Evolutionary conservation across 2,329 filamentous ascomycete genomes (phyloP).

Genomic region (Diplodia mutila): DNA sequence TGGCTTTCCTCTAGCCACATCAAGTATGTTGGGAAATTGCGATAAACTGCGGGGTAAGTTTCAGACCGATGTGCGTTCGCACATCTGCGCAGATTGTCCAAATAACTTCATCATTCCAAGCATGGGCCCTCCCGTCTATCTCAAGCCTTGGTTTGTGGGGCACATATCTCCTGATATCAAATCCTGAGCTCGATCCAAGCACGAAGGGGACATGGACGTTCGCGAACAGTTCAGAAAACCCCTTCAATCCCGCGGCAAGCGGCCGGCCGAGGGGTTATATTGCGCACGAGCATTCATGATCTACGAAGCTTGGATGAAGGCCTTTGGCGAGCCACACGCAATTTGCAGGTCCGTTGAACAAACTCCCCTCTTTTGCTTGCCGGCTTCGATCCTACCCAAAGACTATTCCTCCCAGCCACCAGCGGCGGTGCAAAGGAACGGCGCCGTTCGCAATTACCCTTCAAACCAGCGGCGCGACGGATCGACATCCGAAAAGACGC

Average conservation of each 20-base stretch:
- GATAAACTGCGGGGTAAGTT: neutral
- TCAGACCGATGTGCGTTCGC: neutral
- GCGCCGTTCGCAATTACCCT: neutral
- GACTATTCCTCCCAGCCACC: neutral
- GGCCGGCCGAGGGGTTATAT: neutral
- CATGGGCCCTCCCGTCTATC: neutral
- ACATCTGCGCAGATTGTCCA: neutral
- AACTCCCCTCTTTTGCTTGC: neutral
- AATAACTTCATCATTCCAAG: neutral
- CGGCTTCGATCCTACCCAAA: neutral
- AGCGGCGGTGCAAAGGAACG: neutral
- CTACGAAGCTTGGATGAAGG: constrained; percentile 3
- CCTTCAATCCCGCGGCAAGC: constrained; percentile 15
- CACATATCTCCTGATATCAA: neutral
- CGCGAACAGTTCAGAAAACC: neutral
- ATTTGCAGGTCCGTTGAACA: neutral
- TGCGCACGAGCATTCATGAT: constrained; percentile 13
- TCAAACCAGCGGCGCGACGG: neutral
- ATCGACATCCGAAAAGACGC: neutral
- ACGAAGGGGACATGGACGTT: neutral
- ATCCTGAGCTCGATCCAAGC: neutral
- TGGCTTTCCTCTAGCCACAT: neutral
- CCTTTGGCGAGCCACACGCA: neutral
- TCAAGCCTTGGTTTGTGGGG: neutral
- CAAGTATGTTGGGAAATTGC: neutral